phyloP scores from a whole-genome alignment of 2,329 filamentous ascomycete genomes.

The Fusarium compactum region DNA sequence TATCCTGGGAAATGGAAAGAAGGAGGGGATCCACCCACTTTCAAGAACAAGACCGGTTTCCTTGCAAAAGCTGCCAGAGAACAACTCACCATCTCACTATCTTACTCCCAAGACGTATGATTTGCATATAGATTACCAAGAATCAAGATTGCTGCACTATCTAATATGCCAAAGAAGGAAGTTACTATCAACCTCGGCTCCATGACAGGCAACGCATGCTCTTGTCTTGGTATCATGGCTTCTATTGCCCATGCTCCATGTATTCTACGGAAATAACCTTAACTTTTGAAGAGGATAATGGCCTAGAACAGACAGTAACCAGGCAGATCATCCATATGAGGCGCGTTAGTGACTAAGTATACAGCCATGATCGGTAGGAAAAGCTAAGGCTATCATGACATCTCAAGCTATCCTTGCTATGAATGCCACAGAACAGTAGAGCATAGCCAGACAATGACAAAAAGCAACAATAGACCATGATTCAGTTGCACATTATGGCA shows the following conservation, averaged over 20 bases:
- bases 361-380: background rate
- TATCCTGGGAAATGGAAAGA: conserved; percentile 25
- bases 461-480: background rate
- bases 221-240: conserved; percentile 18
- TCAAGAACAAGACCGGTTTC: conserved; percentile 41
- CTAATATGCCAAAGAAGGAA: background rate
- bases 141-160: conserved; percentile 4
- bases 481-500: background rate
- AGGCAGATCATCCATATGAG: conserved; percentile 3
- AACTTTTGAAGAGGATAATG: conserved; percentile 12
- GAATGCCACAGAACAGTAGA: background rate
- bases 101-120: conserved; percentile 39
- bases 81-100: conserved; percentile 18
- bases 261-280: background rate
- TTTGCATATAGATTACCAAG: conserved; percentile 26
- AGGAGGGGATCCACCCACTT: conserved; percentile 41
- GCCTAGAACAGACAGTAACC: background rate
- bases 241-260: background rate
- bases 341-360: conserved; percentile 14
- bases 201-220: conserved; percentile 5
- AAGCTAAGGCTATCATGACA: conserved; percentile 13
- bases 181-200: background rate
- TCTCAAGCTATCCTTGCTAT: background rate
- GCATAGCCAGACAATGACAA: background rate
- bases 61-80: conserved; percentile 35